A percentile compares a stretch with the other conserved stretches of the same genome.
Conservation (phyloP, 352 stramenopile species). For the Blastocystis hominis region DNA sequence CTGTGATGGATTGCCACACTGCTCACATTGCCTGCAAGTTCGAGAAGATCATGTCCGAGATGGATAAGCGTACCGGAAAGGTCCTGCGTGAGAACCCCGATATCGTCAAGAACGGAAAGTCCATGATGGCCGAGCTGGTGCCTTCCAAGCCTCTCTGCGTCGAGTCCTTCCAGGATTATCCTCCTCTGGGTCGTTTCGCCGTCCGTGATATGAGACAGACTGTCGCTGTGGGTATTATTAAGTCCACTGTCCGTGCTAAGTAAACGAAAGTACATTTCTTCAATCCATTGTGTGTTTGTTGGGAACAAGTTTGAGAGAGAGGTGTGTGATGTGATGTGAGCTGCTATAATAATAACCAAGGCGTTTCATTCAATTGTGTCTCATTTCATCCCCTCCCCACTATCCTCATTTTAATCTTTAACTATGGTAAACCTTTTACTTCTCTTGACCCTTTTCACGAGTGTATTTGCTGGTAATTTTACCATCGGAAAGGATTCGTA, state of each 20-base stretch:
- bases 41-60: slow-evolving; percentile 82
- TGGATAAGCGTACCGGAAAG: slow-evolving; percentile 86
- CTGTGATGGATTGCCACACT: slow-evolving; percentile 93
- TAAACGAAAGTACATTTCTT: no score
- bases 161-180: slow-evolving; percentile 89
- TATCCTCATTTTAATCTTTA: no score
- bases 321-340: no score
- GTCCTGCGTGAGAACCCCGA: slow-evolving; percentile 78
- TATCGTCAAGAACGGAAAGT: slow-evolving; percentile 85
- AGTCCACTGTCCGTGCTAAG: slow-evolving; percentile 64
- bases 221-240: slow-evolving; percentile 90
- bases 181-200: slow-evolving; percentile 84
- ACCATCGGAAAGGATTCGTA: not conserved
- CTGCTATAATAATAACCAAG: no score
- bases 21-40: slow-evolving; percentile 90
- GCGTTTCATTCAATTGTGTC: no score
- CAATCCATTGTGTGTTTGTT: no score
- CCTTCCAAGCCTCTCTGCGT: slow-evolving; percentile 85
- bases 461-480: not conserved
- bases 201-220: slow-evolving; percentile 90
- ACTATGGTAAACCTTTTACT: no score
- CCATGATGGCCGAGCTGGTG: slow-evolving; percentile 83
- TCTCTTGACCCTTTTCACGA: no score
- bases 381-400: no score
- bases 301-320: no score